Conservation (phyloP, 1,284 basidiomycete species). For the Moesziomyces sp. region DNA sequence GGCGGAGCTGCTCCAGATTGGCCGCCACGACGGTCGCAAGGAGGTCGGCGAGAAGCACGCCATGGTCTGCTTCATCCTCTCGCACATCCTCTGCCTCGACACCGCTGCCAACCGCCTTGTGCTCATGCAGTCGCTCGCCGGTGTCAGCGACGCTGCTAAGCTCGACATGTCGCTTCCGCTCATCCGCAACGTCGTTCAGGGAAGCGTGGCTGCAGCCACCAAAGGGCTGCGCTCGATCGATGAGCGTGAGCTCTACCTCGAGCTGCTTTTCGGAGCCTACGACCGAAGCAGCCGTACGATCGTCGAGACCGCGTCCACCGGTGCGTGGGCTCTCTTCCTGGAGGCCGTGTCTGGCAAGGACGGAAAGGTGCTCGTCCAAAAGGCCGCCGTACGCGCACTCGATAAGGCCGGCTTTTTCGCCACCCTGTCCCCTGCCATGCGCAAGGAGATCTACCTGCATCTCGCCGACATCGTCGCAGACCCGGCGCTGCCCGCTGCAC, state of each 20-base stretch:
- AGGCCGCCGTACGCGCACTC: constrained; percentile 68
- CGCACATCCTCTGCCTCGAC: constrained; percentile 79
- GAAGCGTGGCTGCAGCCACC: constrained; percentile 8
- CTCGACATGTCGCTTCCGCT: constrained; percentile 76
- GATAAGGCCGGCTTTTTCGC: constrained; percentile 72
- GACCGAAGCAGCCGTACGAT: constrained; percentile 72
- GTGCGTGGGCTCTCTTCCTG: constrained; percentile 40
- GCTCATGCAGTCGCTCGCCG: constrained; percentile 75
- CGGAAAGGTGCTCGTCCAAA: constrained; percentile 33
- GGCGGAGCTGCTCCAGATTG: constrained; percentile 72
- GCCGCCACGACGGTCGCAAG: constrained; percentile 75
- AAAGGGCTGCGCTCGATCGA: constrained; percentile 18
- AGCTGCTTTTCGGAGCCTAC: constrained; percentile 73
- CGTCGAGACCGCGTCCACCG: constrained; percentile 70
- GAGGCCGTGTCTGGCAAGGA: constrained; percentile 25
- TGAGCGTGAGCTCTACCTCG: constrained; percentile 68
- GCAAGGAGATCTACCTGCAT: constrained; percentile 73
- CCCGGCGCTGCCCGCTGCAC: constrained; percentile 29
- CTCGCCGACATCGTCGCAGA: constrained; percentile 67
- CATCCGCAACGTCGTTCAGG: constrained; percentile 70
- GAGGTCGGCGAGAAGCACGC: constrained; percentile 76
- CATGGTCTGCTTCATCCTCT: constrained; percentile 81
- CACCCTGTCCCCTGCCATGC: constrained; percentile 72
- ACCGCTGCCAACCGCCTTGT: constrained; percentile 72
- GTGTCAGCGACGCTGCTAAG: constrained; percentile 77